Evolutionary conservation across 495 filamentous ascomycete species (phyloP), one percentile per base, ranked within the genome.

Genomic region (Cercophora samala): DNA sequence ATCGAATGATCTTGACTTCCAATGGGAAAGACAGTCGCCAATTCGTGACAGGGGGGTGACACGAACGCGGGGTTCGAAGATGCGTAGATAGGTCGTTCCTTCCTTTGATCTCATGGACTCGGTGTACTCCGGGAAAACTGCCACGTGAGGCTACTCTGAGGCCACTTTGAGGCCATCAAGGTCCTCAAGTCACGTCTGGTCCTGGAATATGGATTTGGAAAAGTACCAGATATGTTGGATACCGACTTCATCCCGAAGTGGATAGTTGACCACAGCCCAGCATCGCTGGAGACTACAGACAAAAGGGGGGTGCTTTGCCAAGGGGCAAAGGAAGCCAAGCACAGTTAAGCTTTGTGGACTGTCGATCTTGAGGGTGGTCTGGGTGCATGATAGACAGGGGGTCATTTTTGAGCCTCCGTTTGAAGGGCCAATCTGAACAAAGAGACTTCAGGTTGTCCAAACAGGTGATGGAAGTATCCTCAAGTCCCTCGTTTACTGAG

Each of bases 281-380:
- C 29, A 46, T 13, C 37, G 11, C 8, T 13, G 8, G 8, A 11
- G 37, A 46, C 37, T 9, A 0, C 6, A 46, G 37, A 46, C 15
- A 46, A 46, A 46, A 13, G 11, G 37, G 37, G 37, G 37, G 15
- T n/a, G 1, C 13, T 46, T 46, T 46, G 60, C 66, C 66, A 67
- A 67, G 66, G n/a, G 17, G 66, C 66, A 61, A 64, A 68, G 66
- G 1, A 37, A 68, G 62, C 66, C 66, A 68, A 68, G 66, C 54
- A 17, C 22, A 22, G 42, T 53, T 52, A 68, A 68, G 66, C 66
- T 42, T 46, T 56, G 61, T 63, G 37, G 66, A 64, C n/a, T 29
- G 17, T 42, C 59, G 25, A 29, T 37, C 26, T 46, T 2, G 21
- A 42, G 19, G 56, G 32, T 5, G 29, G n/a, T n/a, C n/a, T n/a